Evolutionary conservation across 441 rosid genomes (phyloP).

Genomic region (Erysimum cheiri): DNA sequence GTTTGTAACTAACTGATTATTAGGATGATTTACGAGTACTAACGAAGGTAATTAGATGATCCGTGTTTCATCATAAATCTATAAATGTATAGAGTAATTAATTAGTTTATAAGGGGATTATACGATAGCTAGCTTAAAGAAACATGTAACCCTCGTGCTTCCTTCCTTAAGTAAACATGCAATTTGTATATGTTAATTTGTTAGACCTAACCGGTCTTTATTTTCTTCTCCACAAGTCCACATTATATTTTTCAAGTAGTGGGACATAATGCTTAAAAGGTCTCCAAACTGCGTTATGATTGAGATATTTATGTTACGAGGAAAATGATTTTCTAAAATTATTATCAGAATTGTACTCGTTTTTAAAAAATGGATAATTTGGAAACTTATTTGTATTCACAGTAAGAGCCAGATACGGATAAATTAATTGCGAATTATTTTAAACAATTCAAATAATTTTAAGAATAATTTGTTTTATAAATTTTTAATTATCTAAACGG

Average conservation of each 20-base stretch:
- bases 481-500: neutral
- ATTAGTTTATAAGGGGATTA: constrained; percentile 1
- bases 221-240: neutral
- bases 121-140: constrained; percentile 13
- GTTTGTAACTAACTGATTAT: neutral
- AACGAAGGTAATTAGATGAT: neutral
- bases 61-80: constrained; percentile 5
- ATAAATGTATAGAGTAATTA: neutral
- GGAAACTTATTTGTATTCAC: too few relatives aligned
- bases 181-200: constrained; percentile 19
- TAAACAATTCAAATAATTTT: neutral
- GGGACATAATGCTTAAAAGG: neutral
- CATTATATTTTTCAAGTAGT: neutral
- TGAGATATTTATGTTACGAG: neutral
- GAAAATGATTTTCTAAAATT: neutral
- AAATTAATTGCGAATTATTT: neutral
- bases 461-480: neutral
- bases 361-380: neutral
- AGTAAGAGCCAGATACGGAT: neutral
- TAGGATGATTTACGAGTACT: constrained; percentile 1
- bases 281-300: neutral
- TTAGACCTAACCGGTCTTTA: constrained; percentile 26
- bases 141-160: constrained; percentile 33
- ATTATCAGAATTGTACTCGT: neutral
- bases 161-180: constrained; percentile 30